Evolutionary conservation across 2,329 filamentous ascomycete species (phyloP).

Genomic region (Zymoseptoria ardabiliae): DNA sequence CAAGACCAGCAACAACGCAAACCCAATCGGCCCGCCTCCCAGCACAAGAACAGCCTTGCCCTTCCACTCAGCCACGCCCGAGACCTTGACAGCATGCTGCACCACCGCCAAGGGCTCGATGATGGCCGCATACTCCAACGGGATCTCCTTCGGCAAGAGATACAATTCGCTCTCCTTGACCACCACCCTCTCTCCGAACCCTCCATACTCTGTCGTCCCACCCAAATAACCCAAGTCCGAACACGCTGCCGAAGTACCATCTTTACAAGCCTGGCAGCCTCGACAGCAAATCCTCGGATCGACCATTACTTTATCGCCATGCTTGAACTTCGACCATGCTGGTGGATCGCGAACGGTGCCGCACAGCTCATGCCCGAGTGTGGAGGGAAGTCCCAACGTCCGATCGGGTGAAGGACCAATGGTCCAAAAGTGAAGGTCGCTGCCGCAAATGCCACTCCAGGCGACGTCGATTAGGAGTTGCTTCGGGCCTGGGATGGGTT

Average conservation of each 20-base stretch:
- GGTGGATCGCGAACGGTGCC: conserved; percentile 14
- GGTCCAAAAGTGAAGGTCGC: conserved; percentile 16
- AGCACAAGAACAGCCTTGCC: conserved; percentile 16
- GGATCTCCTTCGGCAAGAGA: conserved; percentile 11
- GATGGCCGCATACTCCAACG: conserved; percentile 15
- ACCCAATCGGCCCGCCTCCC: conserved; percentile 20
- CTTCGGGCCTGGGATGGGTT: conserved; percentile 13
- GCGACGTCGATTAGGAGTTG: conserved; percentile 20
- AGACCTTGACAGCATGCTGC: conserved; percentile 15
- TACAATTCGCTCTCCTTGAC: conserved; percentile 10
- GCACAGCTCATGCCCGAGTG: conserved; percentile 21
- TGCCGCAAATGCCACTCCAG: conserved; percentile 24
- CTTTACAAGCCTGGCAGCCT: conserved; percentile 13
- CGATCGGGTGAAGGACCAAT: conserved; percentile 12
- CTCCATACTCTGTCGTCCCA: conserved; percentile 15
- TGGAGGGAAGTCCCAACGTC: conserved; percentile 9
- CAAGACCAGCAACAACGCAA: conserved; percentile 15
- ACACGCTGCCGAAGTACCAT: conserved; percentile 12
- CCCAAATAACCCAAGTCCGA: conserved; percentile 16
- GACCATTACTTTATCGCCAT: conserved; percentile 17
- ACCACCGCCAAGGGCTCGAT: conserved; percentile 20
- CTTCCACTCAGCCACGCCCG: conserved; percentile 9
- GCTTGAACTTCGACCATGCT: conserved; percentile 8
- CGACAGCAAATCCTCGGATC: conserved; percentile 19
- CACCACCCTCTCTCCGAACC: conserved; percentile 14